Base-by-base conservation (phyloP, 805 yeast species). In the Citeromyces matritensis region DNA sequence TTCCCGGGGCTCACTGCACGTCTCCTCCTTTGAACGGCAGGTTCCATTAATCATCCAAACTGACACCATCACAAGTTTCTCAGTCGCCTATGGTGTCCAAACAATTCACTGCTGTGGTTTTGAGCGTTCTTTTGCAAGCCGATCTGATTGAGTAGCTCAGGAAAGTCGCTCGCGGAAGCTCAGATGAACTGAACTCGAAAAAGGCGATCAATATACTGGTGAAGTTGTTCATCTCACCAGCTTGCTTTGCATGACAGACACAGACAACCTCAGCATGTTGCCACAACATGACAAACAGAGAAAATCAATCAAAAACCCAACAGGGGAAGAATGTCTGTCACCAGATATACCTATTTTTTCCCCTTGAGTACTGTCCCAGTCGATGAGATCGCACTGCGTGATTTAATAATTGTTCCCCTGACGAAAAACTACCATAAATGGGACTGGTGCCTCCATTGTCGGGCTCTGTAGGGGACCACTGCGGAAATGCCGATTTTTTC, bases 401-500 rank as follows among this genome's bases (percentile, higher is more conserved):
- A 65, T 33, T 57, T 81, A 53, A 60, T 91, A 5, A 55, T 58
- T 19, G 85, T 91, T 1, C 51, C 84, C 26, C 65, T 77, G 4
- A 74, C 93, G 1, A 91, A 88, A 45, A 82, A 76, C 33, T 85
- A 65, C 45, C 58, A 73, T 2, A 73, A 71, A 31, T 91, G 99
- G 99, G 75, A 85, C 45, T 86, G 96, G 94, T 68, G 65, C 15
- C 57, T 75, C n/a, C 1, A 58, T 91, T 0, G 57, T 68, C 11
- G 79, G 73, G 35, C 54, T 91, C n/a, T 65, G 84, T 41, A 76
- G 68, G 41, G 95, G 95, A 0, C 95, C 96, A 0, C 52, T 91
- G n/a, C 51, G 69, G 35, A 76, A 71, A 42, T 76, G 81, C 0
- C 69, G 61, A 39, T 59, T 83, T 30, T 60, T 91, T 27, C 94